These are phyloP conservation scores for Filobasidium wieringae DNA, from an alignment of 768 basidiomycete species.

Conservation along the genomic window DNA sequence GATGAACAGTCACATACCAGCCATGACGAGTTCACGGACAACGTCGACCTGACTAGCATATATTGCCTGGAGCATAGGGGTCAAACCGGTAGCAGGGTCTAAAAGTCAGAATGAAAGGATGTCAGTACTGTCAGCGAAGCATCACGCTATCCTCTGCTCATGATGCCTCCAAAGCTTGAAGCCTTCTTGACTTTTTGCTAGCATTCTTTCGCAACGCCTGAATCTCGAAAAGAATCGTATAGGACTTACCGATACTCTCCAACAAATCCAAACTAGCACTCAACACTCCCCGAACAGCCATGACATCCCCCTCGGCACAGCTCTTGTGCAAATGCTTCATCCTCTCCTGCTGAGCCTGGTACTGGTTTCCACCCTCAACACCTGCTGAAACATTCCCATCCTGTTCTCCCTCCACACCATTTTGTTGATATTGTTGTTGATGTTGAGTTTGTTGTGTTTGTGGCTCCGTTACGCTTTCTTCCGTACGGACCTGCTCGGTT, in stretches of 20 bases:
- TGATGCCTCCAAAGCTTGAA: not conserved
- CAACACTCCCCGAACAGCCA: slow-evolving; percentile 29
- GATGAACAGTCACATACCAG: slow-evolving; percentile 8
- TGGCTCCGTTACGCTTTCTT: too few species aligned
- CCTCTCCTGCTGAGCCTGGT: not conserved
- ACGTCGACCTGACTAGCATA: slow-evolving; percentile 31
- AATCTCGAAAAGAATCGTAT: not conserved
- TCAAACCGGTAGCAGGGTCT: slow-evolving; percentile 33
- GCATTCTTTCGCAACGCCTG: not conserved
- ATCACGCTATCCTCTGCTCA: too few species aligned
- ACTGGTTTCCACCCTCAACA: not conserved
- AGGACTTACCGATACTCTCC: slow-evolving; percentile 32
- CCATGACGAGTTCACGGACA: slow-evolving; percentile 31
- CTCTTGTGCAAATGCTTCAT: slow-evolving; percentile 20
- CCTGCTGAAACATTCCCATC: too few species aligned
- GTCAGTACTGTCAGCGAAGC: not conserved
- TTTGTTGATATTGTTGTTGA: too few species aligned
- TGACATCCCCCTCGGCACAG: slow-evolving; percentile 32
- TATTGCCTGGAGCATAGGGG: slow-evolving; percentile 36
- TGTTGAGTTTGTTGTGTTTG: too few species aligned
- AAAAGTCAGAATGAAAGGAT: not conserved
- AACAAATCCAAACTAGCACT: slow-evolving; percentile 25
- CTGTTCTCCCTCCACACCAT: too few species aligned
- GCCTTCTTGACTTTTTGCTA: not conserved
- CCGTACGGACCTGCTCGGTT: not conserved